These are phyloP conservation scores for Candida coquimbonensis DNA, from an alignment of 805 yeast genomes.

Conservation along the genomic window DNA sequence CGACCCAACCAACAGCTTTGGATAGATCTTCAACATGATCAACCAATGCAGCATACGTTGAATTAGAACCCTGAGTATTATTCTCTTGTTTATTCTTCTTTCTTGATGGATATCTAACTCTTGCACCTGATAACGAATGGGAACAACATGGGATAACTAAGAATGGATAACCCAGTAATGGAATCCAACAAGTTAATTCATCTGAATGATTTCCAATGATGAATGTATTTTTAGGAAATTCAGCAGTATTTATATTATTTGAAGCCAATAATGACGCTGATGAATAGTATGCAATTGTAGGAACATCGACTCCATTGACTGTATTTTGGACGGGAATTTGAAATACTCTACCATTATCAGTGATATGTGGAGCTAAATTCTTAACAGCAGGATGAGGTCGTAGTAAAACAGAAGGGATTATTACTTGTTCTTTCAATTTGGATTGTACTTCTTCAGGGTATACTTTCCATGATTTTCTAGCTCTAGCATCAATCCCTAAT, in stretches of 20 bases:
- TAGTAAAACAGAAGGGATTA: conserved; percentile 69
- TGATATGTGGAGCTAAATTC: conserved; percentile 43
- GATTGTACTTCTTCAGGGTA: conserved; percentile 62
- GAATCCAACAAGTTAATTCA: conserved; percentile 94
- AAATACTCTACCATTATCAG: conserved; percentile 56
- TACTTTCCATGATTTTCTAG: conserved; percentile 78
- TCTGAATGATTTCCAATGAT: conserved; percentile 93
- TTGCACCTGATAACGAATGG: conserved; percentile 74
- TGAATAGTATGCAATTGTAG: conserved; percentile 44
- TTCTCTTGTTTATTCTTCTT: conserved; percentile 14
- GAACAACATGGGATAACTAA: conserved; percentile 95
- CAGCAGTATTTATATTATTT: conserved; percentile 51
- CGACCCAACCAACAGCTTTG: conserved; percentile 69
- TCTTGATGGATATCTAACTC: conserved; percentile 53
- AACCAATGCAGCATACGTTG: conserved; percentile 80
- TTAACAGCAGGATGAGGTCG: conserved; percentile 63
- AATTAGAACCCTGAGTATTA: conserved; percentile 25
- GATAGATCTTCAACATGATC: conserved; percentile 77
- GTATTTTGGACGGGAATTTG: conserved; percentile 31
- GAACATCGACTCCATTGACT: conserved; percentile 24
- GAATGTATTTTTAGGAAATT: conserved; percentile 66
- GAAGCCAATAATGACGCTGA: conserved; percentile 40
- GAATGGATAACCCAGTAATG: conserved; percentile 78
- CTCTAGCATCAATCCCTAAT: conserved; percentile 82
- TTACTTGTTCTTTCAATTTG: conserved; percentile 63